Evolutionary conservation across 768 basidiomycete genomes (phyloP).

Genomic region (Epithele typhae): DNA sequence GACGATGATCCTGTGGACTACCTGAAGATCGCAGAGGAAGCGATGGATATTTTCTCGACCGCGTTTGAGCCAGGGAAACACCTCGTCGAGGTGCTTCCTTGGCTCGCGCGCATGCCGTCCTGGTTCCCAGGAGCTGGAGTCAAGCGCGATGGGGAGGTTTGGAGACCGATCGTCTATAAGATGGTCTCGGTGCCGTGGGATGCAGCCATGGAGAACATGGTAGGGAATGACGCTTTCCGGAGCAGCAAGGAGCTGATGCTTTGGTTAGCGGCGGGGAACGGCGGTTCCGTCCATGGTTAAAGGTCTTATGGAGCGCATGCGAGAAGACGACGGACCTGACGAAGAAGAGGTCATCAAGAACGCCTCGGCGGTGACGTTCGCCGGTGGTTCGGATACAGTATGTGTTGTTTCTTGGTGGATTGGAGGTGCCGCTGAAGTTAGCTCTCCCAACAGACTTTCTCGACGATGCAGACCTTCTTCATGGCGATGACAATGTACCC

Average conservation of each 20-base stretch:
- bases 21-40: slow-evolving; percentile 4
- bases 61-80: background rate
- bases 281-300: slow-evolving; percentile 9
- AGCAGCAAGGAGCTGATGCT: slow-evolving; percentile 21
- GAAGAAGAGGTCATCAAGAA: background rate
- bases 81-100: background rate
- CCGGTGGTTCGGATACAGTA: too few relatives aligned
- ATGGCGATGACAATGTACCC: slow-evolving; percentile 24
- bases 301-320: slow-evolving; percentile 2
- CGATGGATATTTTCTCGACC: background rate
- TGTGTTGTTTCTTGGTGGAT: too few relatives aligned
- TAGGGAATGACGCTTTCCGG: slow-evolving; percentile 6
- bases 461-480: slow-evolving; percentile 19
- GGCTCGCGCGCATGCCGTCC: slow-evolving; percentile 11
- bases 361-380: background rate
- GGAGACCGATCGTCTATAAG: background rate
- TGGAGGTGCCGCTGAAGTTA: too few relatives aligned
- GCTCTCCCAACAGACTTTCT: slow-evolving; percentile 15
- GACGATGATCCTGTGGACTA: background rate
- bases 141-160: slow-evolving; percentile 8
- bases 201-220: slow-evolving; percentile 5
- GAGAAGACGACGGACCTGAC: background rate
- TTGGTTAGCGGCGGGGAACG: background rate
- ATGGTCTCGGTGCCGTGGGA: slow-evolving; percentile 11
- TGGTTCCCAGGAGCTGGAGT: slow-evolving; percentile 19